Percentiles rank a stretch among this genome's conserved stretches.
Conservation (phyloP, 140 eudicot genomes). For the Bidens hawaiensis region DNA sequence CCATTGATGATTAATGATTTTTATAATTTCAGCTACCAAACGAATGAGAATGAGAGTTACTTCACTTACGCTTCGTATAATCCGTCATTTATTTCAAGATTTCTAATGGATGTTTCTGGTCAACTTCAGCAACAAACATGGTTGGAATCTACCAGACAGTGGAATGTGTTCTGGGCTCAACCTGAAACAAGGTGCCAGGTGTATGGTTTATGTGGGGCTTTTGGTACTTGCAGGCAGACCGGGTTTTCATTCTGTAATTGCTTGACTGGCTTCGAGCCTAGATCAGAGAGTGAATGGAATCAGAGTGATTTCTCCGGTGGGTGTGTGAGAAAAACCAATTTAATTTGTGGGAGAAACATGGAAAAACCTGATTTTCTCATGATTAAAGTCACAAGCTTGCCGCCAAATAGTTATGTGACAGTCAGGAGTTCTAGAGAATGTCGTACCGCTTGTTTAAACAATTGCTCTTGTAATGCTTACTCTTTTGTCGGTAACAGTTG, state of each 20-base stretch:
- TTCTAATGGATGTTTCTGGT: constrained; percentile 51
- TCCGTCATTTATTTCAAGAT: constrained; percentile 33
- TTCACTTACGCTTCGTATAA: constrained; percentile 38
- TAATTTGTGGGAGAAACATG: background rate
- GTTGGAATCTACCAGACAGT: constrained; percentile 24
- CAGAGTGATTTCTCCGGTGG: constrained; percentile 47
- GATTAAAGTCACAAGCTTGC: background rate
- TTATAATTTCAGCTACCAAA: constrained; percentile 35
- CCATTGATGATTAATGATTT: constrained; percentile 24
- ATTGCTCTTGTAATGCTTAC: constrained; percentile 9
- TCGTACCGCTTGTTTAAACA: constrained; percentile 3
- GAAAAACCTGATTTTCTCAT: background rate
- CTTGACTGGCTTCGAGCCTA: constrained; percentile 42
- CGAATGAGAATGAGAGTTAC: constrained; percentile 54
- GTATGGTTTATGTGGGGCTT: constrained; percentile 56
- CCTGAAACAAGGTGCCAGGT: constrained; percentile 50
- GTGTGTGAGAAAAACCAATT: constrained; percentile 37
- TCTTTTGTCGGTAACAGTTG: constrained; percentile 2
- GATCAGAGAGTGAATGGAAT: constrained; percentile 33
- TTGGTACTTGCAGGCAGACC: constrained; percentile 38
- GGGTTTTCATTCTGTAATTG: constrained; percentile 45
- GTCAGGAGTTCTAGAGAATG: constrained; percentile 10
- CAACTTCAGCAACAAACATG: constrained; percentile 38
- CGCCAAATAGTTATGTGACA: background rate
- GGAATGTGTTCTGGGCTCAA: constrained; percentile 53